These are phyloP conservation scores for Aspergillus saccharolyticus DNA, from an alignment of 495 filamentous ascomycete genomes.

Conservation along the genomic window DNA sequence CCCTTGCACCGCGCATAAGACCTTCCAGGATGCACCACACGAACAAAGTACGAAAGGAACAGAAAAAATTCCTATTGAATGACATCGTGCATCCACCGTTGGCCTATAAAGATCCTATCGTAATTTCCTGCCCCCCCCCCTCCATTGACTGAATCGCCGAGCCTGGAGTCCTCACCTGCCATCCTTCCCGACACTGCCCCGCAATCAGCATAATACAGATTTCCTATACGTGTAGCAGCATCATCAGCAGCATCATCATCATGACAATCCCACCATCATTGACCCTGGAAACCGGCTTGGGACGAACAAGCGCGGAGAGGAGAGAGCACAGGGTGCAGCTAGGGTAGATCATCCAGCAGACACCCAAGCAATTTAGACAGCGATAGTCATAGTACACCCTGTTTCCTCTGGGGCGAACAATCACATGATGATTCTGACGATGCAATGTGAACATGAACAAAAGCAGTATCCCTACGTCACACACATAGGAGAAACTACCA, in stretches of 20 bases:
- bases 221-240: background rate
- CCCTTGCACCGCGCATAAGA: background rate
- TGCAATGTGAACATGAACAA: too few relatives aligned
- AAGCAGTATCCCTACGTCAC: too few relatives aligned
- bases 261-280: background rate
- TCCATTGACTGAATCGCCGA: background rate
- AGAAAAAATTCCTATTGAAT: too few relatives aligned
- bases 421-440: too few relatives aligned
- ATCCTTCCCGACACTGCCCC: too few relatives aligned
- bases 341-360: background rate
- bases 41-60: background rate
- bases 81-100: background rate
- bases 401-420: too few relatives aligned
- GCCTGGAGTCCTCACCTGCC: background rate
- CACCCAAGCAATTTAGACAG: background rate
- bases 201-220: background rate
- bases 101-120: background rate
- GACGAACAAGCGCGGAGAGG: background rate
- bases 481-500: too few relatives aligned
- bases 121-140: background rate
- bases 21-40: background rate
- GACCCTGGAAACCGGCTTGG: background rate
- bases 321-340: background rate
- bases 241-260: background rate
- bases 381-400: too few relatives aligned